Evolutionary conservation across 139 green algal species (phyloP).

Genomic region (Pseudopediastrum boryanum): DNA sequence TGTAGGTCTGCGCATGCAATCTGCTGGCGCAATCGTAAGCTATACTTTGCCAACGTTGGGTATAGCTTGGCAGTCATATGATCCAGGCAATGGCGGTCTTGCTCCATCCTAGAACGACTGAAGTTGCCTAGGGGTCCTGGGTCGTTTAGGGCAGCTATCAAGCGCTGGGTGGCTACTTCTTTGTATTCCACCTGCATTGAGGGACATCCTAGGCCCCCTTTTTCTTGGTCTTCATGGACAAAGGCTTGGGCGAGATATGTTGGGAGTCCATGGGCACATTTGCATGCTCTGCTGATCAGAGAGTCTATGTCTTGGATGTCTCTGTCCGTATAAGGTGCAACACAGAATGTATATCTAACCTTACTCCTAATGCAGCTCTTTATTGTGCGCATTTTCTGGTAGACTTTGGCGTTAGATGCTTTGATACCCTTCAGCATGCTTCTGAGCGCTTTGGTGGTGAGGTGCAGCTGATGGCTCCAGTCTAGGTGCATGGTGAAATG

Average conservation of each 20-base stretch:
- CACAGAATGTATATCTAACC: slow-evolving; percentile 2
- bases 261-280: not conserved
- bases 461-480: not conserved
- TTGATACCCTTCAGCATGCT: not conserved
- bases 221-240: not conserved
- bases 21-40: not conserved
- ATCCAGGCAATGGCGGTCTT: not conserved
- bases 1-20: not conserved
- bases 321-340: not conserved
- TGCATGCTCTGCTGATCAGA: not conserved
- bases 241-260: not conserved
- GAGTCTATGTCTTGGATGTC: not conserved
- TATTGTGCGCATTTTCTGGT: slow-evolving; percentile 7
- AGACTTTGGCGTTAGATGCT: not conserved
- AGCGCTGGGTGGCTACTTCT: not conserved
- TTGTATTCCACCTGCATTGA: slow-evolving; percentile 23
- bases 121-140: not conserved
- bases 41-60: not conserved
- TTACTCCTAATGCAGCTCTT: slow-evolving; percentile 8
- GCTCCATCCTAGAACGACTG: not conserved
- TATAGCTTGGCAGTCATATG: not conserved
- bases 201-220: slow-evolving; percentile 17
- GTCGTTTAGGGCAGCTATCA: slow-evolving; percentile 3
- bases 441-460: too few relatives aligned
- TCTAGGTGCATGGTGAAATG: too few relatives aligned